These are phyloP conservation scores for Alternaria sp. DNA, from an alignment of 2,329 filamentous ascomycete species.

Conservation along the genomic window DNA sequence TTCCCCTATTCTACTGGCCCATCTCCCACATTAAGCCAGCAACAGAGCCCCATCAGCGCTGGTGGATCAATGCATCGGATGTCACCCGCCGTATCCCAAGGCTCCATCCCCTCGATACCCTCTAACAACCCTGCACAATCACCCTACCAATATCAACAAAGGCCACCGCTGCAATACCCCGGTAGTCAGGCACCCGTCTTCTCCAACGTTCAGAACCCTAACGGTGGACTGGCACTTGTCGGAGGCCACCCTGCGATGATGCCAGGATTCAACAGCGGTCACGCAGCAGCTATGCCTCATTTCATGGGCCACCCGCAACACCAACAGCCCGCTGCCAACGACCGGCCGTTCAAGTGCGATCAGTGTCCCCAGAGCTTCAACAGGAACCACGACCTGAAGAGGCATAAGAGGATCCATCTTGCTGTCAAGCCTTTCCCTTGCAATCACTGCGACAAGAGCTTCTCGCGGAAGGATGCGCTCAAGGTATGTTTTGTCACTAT, in stretches of 20 bases:
- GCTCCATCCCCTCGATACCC: constrained; percentile 52
- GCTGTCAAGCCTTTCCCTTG: constrained; percentile 97
- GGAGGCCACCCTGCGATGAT: constrained; percentile 65
- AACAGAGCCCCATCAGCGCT: constrained; percentile 56
- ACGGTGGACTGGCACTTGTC: constrained; percentile 73
- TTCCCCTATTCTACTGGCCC: constrained; percentile 58
- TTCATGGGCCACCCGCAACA: constrained; percentile 61
- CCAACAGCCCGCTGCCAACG: constrained; percentile 65
- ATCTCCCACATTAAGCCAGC: constrained; percentile 52
- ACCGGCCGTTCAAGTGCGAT: constrained; percentile 94
- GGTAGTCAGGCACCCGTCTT: constrained; percentile 70
- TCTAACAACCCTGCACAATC: constrained; percentile 56
- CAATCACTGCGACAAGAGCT: constrained; percentile 90
- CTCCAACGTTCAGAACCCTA: constrained; percentile 78
- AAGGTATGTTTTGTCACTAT: constrained; percentile 70
- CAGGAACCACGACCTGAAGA: constrained; percentile 92
- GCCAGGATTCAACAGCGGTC: constrained; percentile 65
- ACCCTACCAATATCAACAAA: constrained; percentile 55
- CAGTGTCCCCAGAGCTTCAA: constrained; percentile 93
- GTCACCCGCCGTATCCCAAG: constrained; percentile 58
- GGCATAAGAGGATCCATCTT: constrained; percentile 93
- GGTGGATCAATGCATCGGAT: constrained; percentile 56
- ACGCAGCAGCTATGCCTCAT: constrained; percentile 69
- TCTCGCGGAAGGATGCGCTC: constrained; percentile 93
- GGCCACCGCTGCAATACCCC: constrained; percentile 47